These are phyloP conservation scores for Vitis rupestris DNA, from an alignment of 164 flowering plant genomes.

Conservation along the genomic window DNA sequence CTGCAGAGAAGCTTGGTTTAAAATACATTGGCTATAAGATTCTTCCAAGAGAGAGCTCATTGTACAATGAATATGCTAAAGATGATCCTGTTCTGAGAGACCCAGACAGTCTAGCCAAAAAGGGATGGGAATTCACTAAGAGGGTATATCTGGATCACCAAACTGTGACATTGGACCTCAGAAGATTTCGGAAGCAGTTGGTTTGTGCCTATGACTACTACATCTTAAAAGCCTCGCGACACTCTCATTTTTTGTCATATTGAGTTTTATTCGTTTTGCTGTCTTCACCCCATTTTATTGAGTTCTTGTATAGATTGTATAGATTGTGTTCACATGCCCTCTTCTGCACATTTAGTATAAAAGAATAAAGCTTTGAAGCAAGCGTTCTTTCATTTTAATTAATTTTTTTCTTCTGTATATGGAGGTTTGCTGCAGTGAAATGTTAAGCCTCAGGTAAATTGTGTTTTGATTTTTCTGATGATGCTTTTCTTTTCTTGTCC, in stretches of 20 bases:
- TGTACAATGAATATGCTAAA: conserved; percentile 50
- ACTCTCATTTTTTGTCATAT: conserved; percentile 1
- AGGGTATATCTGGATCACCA: conserved; percentile 81
- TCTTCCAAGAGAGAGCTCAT: conserved; percentile 72
- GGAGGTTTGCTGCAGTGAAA: too few species aligned
- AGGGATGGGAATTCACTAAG: conserved; percentile 91
- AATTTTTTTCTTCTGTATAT: too few species aligned
- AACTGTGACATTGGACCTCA: conserved; percentile 59
- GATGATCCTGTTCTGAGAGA: conserved; percentile 69
- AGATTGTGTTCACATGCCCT: too few species aligned
- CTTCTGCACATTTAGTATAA: too few species aligned
- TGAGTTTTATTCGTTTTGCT: not conserved
- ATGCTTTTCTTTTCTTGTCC: too few species aligned
- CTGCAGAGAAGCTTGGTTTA: conserved; percentile 73
- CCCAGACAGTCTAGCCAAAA: conserved; percentile 54
- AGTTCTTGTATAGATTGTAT: too few species aligned
- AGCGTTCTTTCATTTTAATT: too few species aligned
- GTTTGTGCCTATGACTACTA: conserved; percentile 43
- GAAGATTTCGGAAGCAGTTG: conserved; percentile 58
- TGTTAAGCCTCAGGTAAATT: too few species aligned
- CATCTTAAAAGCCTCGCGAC: not conserved
- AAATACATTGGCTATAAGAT: conserved; percentile 73
- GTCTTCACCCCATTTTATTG: too few species aligned
- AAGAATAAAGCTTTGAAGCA: too few species aligned
- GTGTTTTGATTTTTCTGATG: too few species aligned